Conservation (phyloP, 1,284 basidiomycete species). For the Cryptococcus sp. region DNA sequence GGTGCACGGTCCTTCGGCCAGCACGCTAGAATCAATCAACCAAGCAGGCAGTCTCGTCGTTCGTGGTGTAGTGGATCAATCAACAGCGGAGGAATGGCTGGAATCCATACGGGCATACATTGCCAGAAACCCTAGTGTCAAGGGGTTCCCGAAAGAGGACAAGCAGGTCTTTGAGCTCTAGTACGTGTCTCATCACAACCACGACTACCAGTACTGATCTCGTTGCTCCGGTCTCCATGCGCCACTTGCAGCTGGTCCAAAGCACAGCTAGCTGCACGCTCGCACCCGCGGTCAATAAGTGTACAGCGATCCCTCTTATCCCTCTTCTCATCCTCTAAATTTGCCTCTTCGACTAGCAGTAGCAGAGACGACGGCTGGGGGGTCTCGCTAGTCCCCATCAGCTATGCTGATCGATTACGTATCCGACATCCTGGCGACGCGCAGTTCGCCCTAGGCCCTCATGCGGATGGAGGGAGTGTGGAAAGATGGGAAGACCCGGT, state of each 20-base stretch:
- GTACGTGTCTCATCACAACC: constrained; percentile 24
- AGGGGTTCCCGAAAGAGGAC: constrained; percentile 66
- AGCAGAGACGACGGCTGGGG: too few species aligned
- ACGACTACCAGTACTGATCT: background rate
- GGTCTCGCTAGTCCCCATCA: constrained; percentile 55
- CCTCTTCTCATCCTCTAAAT: constrained; percentile 60
- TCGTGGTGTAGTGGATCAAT: constrained; percentile 60
- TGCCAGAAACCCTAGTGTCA: constrained; percentile 55
- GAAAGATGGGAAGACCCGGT: constrained; percentile 75
- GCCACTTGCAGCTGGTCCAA: constrained; percentile 58
- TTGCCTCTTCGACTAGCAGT: background rate
- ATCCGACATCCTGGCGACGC: constrained; percentile 72
- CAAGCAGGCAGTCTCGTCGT: constrained; percentile 64
- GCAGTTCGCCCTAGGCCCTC: constrained; percentile 69
- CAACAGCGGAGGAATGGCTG: constrained; percentile 66
- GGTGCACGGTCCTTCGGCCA: constrained; percentile 51
- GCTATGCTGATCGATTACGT: constrained; percentile 73
- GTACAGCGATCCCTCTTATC: constrained; percentile 59
- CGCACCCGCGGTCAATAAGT: constrained; percentile 70
- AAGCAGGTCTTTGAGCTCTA: constrained; percentile 74
- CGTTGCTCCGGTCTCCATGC: background rate
- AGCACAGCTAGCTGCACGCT: constrained; percentile 66
- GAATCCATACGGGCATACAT: constrained; percentile 62
- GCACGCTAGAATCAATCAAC: constrained; percentile 58
- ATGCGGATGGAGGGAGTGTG: constrained; percentile 72